Conservation (phyloP, 192 early-diverging fungal species). For the Backusella macrospora region DNA sequence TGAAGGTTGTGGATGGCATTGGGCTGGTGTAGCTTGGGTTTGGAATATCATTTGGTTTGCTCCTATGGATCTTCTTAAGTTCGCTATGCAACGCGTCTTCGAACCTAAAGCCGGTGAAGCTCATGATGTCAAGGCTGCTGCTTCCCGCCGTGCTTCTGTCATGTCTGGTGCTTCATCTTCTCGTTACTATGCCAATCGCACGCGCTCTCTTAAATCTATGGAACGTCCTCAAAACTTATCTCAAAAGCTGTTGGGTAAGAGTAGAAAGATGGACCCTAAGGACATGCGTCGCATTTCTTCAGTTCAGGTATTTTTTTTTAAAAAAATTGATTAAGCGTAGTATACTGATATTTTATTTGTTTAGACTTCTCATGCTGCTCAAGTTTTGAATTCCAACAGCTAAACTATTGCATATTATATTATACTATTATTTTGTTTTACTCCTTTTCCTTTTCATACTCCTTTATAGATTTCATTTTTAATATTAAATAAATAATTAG, state of each 20-base stretch:
- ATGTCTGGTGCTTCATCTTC: constrained; percentile 39
- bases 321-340: too few relatives aligned
- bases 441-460: constrained; percentile 5
- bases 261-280: constrained; percentile 60
- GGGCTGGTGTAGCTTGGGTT: constrained; percentile 70
- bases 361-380: constrained; percentile 29
- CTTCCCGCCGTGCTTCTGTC: constrained; percentile 30
- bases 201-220: constrained; percentile 23
- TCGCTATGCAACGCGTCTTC: constrained; percentile 58
- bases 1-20: constrained; percentile 68
- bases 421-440: background rate
- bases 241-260: constrained; percentile 22
- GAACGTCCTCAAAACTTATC: constrained; percentile 28
- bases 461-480: constrained; percentile 9
- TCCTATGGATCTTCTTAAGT: constrained; percentile 74
- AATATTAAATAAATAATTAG: constrained; percentile 6
- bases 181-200: constrained; percentile 42
- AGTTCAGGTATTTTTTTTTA: constrained; percentile 46
- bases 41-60: constrained; percentile 75
- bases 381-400: constrained; percentile 20
- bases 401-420: background rate
- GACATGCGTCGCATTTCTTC: constrained; percentile 74
- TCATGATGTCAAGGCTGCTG: background rate
- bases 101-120: constrained; percentile 44
- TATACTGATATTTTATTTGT: background rate